Evolutionary conservation across 768 basidiomycete species (phyloP).

Genomic region (Russula foetens): DNA sequence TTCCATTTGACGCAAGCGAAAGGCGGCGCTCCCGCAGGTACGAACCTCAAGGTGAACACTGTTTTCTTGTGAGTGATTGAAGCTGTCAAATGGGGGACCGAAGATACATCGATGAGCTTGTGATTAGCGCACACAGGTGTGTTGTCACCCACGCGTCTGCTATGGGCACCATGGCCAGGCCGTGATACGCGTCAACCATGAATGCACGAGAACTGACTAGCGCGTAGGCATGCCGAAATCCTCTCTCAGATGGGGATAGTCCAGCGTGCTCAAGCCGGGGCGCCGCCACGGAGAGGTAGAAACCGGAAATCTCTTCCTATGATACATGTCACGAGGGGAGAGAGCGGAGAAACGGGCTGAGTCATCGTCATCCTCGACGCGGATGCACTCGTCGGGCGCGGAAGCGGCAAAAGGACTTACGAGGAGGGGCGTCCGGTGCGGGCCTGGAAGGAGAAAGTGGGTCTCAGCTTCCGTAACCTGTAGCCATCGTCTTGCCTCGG

Average conservation of each 20-base stretch:
- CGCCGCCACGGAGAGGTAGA: slow-evolving; percentile 6
- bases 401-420: slow-evolving; percentile 5
- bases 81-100: slow-evolving; percentile 34
- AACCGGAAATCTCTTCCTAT: slow-evolving; percentile 11
- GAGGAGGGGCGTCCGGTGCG: neutral
- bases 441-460: slow-evolving; percentile 8
- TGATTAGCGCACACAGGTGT: neutral
- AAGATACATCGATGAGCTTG: neutral
- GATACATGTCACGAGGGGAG: neutral
- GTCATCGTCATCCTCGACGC: neutral
- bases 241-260: slow-evolving; percentile 26
- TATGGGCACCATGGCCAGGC: slow-evolving; percentile 75
- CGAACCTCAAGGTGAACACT: slow-evolving; percentile 68
- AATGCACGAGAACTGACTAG: slow-evolving; percentile 81
- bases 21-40: slow-evolving; percentile 5
- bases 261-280: slow-evolving; percentile 23
- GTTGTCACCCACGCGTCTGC: slow-evolving; percentile 60
- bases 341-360: neutral
- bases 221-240: slow-evolving; percentile 47
- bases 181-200: slow-evolving; percentile 74
- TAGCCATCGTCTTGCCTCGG: slow-evolving; percentile 16
- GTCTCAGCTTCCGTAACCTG: slow-evolving; percentile 12
- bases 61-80: slow-evolving; percentile 64
- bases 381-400: neutral
- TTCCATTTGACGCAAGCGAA: neutral